Evolutionary conservation across 1,284 basidiomycete species (phyloP), one percentile per base, ranked within the genome.

Genomic region (Ustilago nuda): DNA sequence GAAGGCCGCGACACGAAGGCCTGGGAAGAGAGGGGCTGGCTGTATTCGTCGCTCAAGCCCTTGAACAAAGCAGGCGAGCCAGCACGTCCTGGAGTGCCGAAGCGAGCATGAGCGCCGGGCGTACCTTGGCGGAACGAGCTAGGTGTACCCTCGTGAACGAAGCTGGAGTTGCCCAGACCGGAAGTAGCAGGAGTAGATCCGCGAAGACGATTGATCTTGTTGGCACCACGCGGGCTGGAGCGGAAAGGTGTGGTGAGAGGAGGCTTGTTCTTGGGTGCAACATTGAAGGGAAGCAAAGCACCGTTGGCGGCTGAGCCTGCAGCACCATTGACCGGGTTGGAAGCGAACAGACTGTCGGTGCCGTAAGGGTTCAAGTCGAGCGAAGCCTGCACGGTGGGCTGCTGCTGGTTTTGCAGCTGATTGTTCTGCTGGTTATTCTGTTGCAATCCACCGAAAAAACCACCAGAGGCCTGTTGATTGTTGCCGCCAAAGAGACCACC

Each of bases 321-420:
- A 15, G 82, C 52, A n/a, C 64, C 64, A 41, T 68, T 74, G 67
- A 81, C 55, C 0, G 62, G 66, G 54, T 69, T 66, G 12, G 72
- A 69, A 55, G 85, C 83, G 75, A 90, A 89, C 46, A 90, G 85
- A 17, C 88, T 88, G 83, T 93, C 94, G 66, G 91, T 89, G 48
- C 92, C 93, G 84, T 98, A 95, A 0, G 96, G 95, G 80, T 89
- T 89, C 84, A 94, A 92, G 54, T 92, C 92, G 82, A 98, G 93
- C 55, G 80, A 73, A 5, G 79, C 69, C 36, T 76, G 78, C 2
- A 82, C 52, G 0, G 88, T 87, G 13, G 89, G 65, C 84, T 86
- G 84, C 66, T 80, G 85, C 74, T 79, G 71, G 50, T 63, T 72
- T n/a, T 72, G 64, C 52, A 66, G 30, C 23, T 60, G 45, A 32